Evolutionary conservation across 176 grass and related monocot genomes (phyloP).

Genomic region (Eleusine coracana): DNA sequence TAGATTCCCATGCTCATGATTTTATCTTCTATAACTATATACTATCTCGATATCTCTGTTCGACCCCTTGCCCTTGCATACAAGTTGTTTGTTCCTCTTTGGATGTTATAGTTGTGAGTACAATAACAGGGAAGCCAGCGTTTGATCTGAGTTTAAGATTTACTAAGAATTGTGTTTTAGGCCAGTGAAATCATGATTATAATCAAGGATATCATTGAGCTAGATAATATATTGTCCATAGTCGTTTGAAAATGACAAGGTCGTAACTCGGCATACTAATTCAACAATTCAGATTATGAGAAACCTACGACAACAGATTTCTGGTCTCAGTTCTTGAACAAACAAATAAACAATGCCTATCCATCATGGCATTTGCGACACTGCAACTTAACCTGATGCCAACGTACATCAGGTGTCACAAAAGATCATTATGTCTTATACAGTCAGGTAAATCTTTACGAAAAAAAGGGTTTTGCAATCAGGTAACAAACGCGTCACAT

Average conservation of each 20-base stretch:
- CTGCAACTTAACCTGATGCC: background rate
- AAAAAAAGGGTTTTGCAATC: too few relatives aligned
- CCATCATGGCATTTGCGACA: background rate
- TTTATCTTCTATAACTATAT: background rate
- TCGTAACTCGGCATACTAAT: background rate
- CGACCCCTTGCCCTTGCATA: background rate
- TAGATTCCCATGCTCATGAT: background rate
- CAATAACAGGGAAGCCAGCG: background rate
- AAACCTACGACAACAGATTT: background rate
- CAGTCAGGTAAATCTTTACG: background rate
- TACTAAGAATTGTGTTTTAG: background rate
- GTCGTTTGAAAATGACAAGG: background rate
- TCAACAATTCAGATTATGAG: background rate
- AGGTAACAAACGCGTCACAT: background rate
- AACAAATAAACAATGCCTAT: background rate
- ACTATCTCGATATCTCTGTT: background rate
- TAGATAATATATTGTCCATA: background rate
- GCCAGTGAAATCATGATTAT: background rate
- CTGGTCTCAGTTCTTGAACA: background rate
- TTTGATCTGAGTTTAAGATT: background rate
- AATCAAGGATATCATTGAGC: background rate
- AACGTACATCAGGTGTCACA: background rate
- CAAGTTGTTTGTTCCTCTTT: background rate
- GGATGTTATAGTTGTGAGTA: background rate
- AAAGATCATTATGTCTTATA: background rate